Percentiles rank a stretch among this genome's conserved stretches.
These are phyloP conservation scores for Brassica incana DNA, from an alignment of 345 rosid species.

Conservation along the genomic window DNA sequence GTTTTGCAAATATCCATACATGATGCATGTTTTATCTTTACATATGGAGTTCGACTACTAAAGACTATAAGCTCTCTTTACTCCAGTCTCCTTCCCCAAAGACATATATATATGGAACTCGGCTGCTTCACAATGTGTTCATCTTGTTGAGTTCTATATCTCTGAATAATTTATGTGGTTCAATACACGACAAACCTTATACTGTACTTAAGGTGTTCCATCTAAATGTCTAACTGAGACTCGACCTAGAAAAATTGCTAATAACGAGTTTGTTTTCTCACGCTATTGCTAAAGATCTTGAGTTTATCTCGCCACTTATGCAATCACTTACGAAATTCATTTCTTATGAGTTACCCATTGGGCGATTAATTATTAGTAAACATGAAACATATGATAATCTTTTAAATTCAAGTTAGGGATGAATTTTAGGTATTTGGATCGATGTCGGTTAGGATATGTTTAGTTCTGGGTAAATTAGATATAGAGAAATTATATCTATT, in stretches of 20 bases:
- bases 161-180: background rate
- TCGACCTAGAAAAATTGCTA: background rate
- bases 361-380: background rate
- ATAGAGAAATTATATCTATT: background rate
- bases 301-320: background rate
- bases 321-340: background rate
- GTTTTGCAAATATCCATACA: background rate
- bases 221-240: constrained; percentile 20
- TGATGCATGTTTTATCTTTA: background rate
- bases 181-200: background rate
- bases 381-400: background rate
- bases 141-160: background rate
- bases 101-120: background rate
- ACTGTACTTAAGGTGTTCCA: constrained; percentile 26
- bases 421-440: background rate
- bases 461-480: background rate
- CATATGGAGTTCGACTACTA: background rate
- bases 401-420: background rate
- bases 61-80: background rate
- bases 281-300: background rate
- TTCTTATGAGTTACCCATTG: background rate
- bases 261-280: constrained; percentile 5
- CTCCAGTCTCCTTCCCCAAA: background rate
- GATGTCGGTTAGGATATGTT: background rate
- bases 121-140: background rate